Percentiles rank a stretch among this genome's conserved stretches.
Evolutionary conservation across 108 stramenopile genomes (phyloP).

Genomic region (Chaetoceros muelleri): DNA sequence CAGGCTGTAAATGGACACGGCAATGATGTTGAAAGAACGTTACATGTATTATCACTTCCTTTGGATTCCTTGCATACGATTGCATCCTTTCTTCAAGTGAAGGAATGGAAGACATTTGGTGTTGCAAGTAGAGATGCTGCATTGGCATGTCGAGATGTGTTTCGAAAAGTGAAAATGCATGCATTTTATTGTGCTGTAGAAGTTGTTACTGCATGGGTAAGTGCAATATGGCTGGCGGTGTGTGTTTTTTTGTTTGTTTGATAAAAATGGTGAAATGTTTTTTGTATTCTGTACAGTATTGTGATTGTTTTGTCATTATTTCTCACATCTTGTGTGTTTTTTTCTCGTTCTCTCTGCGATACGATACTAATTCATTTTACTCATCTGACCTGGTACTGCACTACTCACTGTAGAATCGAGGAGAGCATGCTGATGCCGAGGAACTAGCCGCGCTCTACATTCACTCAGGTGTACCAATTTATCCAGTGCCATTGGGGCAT

Average conservation of each 20-base stretch:
- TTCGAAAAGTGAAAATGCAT: slow-evolving; percentile 56
- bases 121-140: slow-evolving; percentile 11
- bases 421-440: slow-evolving; percentile 64
- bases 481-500: slow-evolving; percentile 58
- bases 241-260: background rate
- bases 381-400: background rate
- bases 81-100: slow-evolving; percentile 38
- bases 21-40: background rate
- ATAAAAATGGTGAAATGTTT: background rate
- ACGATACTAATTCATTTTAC: background rate
- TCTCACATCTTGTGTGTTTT: background rate
- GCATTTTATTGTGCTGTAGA: slow-evolving; percentile 67
- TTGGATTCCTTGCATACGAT: slow-evolving; percentile 41
- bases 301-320: background rate
- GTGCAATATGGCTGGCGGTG: slow-evolving; percentile 6
- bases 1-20: no score
- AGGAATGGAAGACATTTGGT: slow-evolving; percentile 35
- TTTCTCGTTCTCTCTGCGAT: no score
- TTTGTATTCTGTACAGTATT: background rate
- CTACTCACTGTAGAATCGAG: slow-evolving; percentile 26
- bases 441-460: slow-evolving; percentile 68
- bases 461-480: slow-evolving; percentile 59
- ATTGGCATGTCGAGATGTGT: slow-evolving; percentile 26
- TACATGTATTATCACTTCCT: slow-evolving; percentile 16
- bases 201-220: slow-evolving; percentile 62